phyloP scores from a whole-genome alignment of 805 yeast genomes.

The Danielia oregonensis region DNA sequence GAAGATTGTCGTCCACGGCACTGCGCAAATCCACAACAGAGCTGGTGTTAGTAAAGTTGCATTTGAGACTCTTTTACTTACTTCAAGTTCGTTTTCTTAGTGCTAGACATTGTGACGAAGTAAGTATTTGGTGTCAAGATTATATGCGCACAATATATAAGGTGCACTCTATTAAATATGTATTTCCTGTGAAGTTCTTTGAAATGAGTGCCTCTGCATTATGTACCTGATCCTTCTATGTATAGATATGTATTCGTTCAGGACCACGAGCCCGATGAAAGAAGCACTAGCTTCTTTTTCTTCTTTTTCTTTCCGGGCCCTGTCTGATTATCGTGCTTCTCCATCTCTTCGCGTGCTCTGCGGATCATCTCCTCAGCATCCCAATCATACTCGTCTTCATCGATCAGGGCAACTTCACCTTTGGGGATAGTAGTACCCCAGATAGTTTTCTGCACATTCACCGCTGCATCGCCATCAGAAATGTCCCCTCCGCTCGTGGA shows the following conservation, averaged over 20 bases:
- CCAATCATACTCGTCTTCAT: constrained; percentile 33
- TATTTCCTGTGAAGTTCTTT: no score
- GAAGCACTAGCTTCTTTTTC: constrained; percentile 41
- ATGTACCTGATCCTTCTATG: no score
- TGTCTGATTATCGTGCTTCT: constrained; percentile 18
- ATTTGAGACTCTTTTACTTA: constrained; percentile 11
- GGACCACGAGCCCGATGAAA: constrained; percentile 20
- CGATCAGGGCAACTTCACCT: constrained; percentile 30
- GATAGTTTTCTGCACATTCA: constrained; percentile 39
- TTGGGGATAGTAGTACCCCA: constrained; percentile 71
- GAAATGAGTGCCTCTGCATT: no score
- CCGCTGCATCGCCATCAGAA: constrained; percentile 5
- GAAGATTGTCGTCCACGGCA: constrained; percentile 48
- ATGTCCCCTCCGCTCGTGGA: constrained; percentile 6
- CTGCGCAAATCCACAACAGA: constrained; percentile 46
- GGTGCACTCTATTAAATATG: neutral
- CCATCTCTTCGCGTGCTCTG: constrained; percentile 48
- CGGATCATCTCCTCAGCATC: constrained; percentile 52
- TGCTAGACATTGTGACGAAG: constrained; percentile 10
- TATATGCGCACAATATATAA: neutral
- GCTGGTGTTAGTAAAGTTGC: constrained; percentile 22
- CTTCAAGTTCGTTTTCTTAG: constrained; percentile 23
- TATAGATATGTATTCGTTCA: no score
- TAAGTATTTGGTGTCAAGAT: neutral
- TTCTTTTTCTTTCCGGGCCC: constrained; percentile 35